A percentile compares a stretch with the other conserved stretches of the same genome.
Evolutionary conservation across 768 basidiomycete genomes (phyloP).

Genomic region (Xanthoconium stramineum): DNA sequence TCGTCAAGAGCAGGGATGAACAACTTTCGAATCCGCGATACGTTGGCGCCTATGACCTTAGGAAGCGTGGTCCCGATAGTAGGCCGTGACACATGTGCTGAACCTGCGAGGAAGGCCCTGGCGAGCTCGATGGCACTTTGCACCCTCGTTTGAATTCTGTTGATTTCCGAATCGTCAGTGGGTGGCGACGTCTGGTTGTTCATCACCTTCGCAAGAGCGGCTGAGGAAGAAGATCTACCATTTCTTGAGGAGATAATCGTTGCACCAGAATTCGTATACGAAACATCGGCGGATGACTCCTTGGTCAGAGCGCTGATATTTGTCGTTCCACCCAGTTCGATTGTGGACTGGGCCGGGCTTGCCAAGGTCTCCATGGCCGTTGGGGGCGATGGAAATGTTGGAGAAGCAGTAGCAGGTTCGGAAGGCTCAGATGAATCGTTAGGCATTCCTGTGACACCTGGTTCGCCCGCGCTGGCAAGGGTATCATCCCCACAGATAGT

Average conservation of each 20-base stretch:
- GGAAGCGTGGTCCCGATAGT: too few relatives aligned
- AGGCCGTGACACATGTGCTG: background rate
- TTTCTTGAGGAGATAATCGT: background rate
- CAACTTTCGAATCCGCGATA: background rate
- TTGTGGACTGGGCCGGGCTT: background rate
- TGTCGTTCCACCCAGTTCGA: background rate
- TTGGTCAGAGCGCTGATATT: background rate
- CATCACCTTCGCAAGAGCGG: background rate
- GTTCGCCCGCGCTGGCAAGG: background rate
- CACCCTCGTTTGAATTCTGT: background rate
- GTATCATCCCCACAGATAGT: background rate
- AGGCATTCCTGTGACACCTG: background rate
- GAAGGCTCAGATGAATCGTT: background rate
- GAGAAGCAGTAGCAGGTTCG: background rate
- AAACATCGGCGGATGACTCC: background rate
- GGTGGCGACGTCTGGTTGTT: background rate
- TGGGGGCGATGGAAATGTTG: background rate
- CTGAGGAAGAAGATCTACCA: background rate
- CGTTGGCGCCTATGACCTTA: background rate
- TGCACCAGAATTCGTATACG: background rate
- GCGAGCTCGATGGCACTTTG: background rate
- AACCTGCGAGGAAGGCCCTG: background rate
- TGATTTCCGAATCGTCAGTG: background rate
- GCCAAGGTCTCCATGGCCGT: background rate
- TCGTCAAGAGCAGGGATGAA: slow-evolving; percentile 7